Conservation (phyloP, 352 stramenopile genomes). For the Pythium insidiosum region DNA sequence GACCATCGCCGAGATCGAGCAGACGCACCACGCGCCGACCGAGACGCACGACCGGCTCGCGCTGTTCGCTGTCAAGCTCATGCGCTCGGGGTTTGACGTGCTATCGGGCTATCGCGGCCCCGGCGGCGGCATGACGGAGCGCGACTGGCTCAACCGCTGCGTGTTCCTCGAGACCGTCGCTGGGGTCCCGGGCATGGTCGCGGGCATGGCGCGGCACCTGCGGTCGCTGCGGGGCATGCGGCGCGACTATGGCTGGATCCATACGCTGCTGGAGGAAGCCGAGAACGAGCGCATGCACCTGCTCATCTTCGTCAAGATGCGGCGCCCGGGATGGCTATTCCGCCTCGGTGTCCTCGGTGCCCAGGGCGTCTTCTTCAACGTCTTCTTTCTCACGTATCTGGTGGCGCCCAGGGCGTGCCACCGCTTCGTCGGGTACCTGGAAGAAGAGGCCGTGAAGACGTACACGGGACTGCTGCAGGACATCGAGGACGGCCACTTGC, state of each 20-base stretch:
- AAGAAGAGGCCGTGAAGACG: conserved; percentile 89
- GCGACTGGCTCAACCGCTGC: conserved; percentile 59
- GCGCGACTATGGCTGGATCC: conserved; percentile 83
- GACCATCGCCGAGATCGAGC: conserved; percentile 18
- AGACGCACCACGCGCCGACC: conserved; percentile 26
- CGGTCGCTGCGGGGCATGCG: conserved; percentile 64
- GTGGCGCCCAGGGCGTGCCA: conserved; percentile 85
- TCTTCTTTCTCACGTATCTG: conserved; percentile 83
- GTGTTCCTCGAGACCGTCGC: conserved; percentile 77
- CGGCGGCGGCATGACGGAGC: conserved; percentile 39
- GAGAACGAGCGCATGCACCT: conserved; percentile 90
- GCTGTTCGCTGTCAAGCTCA: conserved; percentile 24
- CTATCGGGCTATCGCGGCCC: conserved; percentile 37
- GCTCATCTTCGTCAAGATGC: conserved; percentile 87
- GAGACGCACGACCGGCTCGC: conserved; percentile 31
- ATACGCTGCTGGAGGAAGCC: conserved; percentile 74
- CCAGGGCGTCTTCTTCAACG: conserved; percentile 70
- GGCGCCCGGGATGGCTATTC: conserved; percentile 68
- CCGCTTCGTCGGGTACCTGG: conserved; percentile 81
- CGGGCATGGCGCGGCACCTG: conserved; percentile 55
- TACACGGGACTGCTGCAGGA: conserved; percentile 89
- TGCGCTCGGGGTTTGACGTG: conserved; percentile 42
- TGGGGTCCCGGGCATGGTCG: conserved; percentile 58
- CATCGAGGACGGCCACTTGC: conserved; percentile 80
- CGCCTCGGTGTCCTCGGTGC: conserved; percentile 68